Conservation (phyloP, 148 eudicot species). For the Rheum nobile region DNA sequence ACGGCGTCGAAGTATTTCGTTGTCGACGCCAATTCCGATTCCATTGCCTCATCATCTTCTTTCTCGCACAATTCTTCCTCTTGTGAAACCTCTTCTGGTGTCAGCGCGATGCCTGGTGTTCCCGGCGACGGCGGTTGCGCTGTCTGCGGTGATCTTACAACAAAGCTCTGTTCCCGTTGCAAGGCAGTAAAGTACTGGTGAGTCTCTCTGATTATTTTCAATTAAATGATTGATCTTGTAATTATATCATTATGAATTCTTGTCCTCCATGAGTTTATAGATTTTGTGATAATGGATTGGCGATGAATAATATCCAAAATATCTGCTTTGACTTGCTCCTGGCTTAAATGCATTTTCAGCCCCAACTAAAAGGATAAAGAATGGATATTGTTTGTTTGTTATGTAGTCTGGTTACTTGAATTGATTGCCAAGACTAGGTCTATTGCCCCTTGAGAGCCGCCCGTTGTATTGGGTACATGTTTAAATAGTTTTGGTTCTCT, state of each 20-base stretch:
- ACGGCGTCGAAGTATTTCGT: constrained; percentile 54
- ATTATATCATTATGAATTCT: not conserved
- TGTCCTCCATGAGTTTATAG: not conserved
- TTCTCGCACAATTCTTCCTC: not conserved
- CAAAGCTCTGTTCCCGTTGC: constrained; percentile 52
- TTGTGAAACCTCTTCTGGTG: constrained; percentile 1
- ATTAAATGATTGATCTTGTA: not conserved
- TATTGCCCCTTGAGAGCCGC: not conserved
- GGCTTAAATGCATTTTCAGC: not conserved
- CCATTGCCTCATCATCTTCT: constrained; percentile 9
- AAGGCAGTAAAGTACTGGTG: constrained; percentile 70
- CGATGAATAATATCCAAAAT: not conserved
- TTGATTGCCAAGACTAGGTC: not conserved
- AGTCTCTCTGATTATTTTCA: not conserved
- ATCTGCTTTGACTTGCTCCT: not conserved
- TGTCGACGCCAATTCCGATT: constrained; percentile 27
- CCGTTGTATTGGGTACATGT: not conserved
- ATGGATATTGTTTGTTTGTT: not conserved
- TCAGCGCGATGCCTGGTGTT: constrained; percentile 15
- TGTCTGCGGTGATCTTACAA: constrained; percentile 30
- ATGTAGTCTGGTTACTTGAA: not conserved
- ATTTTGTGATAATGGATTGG: not conserved
- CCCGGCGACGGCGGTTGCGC: constrained; percentile 22
- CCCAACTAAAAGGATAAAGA: not conserved
- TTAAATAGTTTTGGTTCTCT: not conserved